Evolutionary conservation across 2,329 filamentous ascomycete genomes (phyloP).

Genomic region (Zasmidium angulare): DNA sequence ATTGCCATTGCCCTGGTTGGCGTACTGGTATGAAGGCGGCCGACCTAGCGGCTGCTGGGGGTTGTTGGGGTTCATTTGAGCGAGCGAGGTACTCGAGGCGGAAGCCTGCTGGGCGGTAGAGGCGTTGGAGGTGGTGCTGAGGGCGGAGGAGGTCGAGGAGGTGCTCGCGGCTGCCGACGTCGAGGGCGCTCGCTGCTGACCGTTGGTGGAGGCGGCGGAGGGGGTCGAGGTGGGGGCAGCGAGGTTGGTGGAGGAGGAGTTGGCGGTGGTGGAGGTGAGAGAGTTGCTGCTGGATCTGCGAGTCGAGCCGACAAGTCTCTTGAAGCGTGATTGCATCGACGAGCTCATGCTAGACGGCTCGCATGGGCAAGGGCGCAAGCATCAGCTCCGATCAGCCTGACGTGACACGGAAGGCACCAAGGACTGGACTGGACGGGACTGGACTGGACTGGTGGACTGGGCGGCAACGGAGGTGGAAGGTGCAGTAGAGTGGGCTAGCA

Average conservation of each 20-base stretch:
- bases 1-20: slow-evolving; percentile 39
- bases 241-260: slow-evolving; percentile 46
- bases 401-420: slow-evolving; percentile 8
- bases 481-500: neutral
- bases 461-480: neutral
- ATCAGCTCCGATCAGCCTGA: neutral
- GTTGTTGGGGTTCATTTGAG: slow-evolving; percentile 50
- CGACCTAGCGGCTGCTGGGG: slow-evolving; percentile 53
- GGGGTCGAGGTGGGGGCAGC: slow-evolving; percentile 39
- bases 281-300: slow-evolving; percentile 60
- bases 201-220: slow-evolving; percentile 58
- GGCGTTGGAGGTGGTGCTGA: slow-evolving; percentile 21
- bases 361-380: slow-evolving; percentile 14
- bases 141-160: slow-evolving; percentile 28
- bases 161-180: slow-evolving; percentile 30
- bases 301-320: slow-evolving; percentile 79
- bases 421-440: slow-evolving; percentile 1
- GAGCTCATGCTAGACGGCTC: slow-evolving; percentile 55
- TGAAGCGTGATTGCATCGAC: slow-evolving; percentile 77
- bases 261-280: slow-evolving; percentile 72
- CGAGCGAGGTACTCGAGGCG: slow-evolving; percentile 51
- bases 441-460: neutral
- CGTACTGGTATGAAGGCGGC: slow-evolving; percentile 64
- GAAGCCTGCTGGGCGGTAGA: slow-evolving; percentile 36
- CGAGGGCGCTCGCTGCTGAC: slow-evolving; percentile 18